Conservation (phyloP, 2,329 filamentous ascomycete species). For the Lachnellula occidentalis region DNA sequence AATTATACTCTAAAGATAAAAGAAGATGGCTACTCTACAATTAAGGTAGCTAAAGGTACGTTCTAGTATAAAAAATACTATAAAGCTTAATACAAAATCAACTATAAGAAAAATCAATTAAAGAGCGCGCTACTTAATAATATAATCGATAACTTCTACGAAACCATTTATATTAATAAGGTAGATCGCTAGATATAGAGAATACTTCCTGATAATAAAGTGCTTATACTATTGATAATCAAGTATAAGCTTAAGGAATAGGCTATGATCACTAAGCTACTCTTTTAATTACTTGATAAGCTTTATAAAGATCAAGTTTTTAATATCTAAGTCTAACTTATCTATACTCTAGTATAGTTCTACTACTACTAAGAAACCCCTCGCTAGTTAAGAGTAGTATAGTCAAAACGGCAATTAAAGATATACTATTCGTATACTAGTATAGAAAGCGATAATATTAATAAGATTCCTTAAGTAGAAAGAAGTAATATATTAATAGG, state of each 20-base stretch:
- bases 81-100: conserved; percentile 13
- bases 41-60: conserved; percentile 17
- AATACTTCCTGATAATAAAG: conserved; percentile 13
- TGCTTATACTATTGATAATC: conserved; percentile 17
- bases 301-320: conserved; percentile 17
- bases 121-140: conserved; percentile 14
- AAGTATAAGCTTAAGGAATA: conserved; percentile 24
- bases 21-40: conserved; percentile 14
- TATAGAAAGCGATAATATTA: no score
- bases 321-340: conserved; percentile 17
- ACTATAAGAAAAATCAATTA: conserved; percentile 15
- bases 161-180: conserved; percentile 18
- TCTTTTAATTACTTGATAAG: conserved; percentile 18
- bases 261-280: conserved; percentile 17
- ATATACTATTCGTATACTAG: no score
- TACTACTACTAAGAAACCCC: conserved; percentile 19
- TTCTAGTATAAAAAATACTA: conserved; percentile 9
- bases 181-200: conserved; percentile 20
- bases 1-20: conserved; percentile 13
- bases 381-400: no score
- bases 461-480: no score
- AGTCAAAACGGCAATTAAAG: no score
- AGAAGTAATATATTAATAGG: no score
- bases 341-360: conserved; percentile 15
- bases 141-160: conserved; percentile 20